Evolutionary conservation across 208 protist genomes (phyloP), one percentile per base, ranked within the genome.

Genomic region (Entamoeba dispar): DNA sequence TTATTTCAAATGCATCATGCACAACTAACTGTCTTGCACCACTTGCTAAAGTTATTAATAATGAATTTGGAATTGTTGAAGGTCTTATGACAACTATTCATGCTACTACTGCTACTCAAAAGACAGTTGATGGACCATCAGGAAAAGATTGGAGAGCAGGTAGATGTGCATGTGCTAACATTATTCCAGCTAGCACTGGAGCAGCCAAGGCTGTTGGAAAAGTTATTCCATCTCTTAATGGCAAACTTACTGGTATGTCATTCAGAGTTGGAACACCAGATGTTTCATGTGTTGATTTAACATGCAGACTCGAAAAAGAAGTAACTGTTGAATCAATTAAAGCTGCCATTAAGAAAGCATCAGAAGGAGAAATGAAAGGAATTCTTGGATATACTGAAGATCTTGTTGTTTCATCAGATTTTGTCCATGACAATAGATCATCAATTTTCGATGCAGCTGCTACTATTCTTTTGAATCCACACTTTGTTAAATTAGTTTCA

Each of bases 21-120:
- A 99, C 99, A 92, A 99, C 98, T 93, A 99, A 99, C 97, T 99
- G 99, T 96, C 97, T 99, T 47, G 98, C 98, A 7, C 98, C 98
- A 69, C 93, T 99, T 34, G 98, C 96, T 93, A 98, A 99, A 99
- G 96, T 98, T 92, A 96, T 99, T 92, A 95, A 99, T 94, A 97
- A 99, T 51, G 96, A 97, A 91, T 99, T 97, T 93, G 97, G 97
- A 55, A 98, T 99, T 73, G 95, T 94, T 49, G 93, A 96, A 92
- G 96, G 96, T 61, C 94, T 99, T 77, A 99, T 99, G 98, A 99
- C 98, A 91, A 99, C 99, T 91, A 97, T 99, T 92, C 99, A 99
- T 96, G 97, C 99, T 31, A 97, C 97, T 93, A 99, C 98, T 49
- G 98, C 98, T 57, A 99, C 97, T 14, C 98, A 99, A 96, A 98